phyloP scores from a whole-genome alignment of 345 rosid species.

The Eutrema yunnanense region DNA sequence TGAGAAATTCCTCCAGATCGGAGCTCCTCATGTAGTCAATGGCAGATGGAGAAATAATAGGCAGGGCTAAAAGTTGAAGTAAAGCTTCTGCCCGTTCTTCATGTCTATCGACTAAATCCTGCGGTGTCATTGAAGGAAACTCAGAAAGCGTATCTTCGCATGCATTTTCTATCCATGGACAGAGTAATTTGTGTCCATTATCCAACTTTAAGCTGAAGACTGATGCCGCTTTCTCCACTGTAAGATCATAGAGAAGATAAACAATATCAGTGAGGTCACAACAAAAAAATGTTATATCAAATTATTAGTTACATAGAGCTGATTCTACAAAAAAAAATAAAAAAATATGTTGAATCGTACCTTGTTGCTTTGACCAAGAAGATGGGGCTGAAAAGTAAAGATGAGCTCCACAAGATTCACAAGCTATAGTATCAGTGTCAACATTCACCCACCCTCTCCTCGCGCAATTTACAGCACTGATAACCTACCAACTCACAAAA shows the following conservation, averaged over 20 bases:
- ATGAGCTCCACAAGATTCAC: constrained; percentile 91
- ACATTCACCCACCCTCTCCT: constrained; percentile 92
- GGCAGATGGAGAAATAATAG: constrained; percentile 64
- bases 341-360: constrained; percentile 26
- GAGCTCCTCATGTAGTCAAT: constrained; percentile 59
- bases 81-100: constrained; percentile 50
- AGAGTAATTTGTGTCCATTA: constrained; percentile 68
- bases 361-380: constrained; percentile 87
- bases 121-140: constrained; percentile 71
- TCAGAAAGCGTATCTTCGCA: constrained; percentile 82
- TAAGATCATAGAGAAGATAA: constrained; percentile 7
- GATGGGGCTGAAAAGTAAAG: constrained; percentile 74
- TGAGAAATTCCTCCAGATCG: constrained; percentile 70
- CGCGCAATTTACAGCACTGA: constrained; percentile 89
- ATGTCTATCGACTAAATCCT: constrained; percentile 60
- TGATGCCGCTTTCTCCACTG: constrained; percentile 88
- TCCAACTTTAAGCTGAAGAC: constrained; percentile 93
- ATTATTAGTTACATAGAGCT: not conserved
- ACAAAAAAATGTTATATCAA: not conserved
- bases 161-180: constrained; percentile 79
- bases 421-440: constrained; percentile 68
- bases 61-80: constrained; percentile 60
- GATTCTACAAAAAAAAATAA: not conserved
- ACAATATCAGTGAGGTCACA: constrained; percentile 11
- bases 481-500: constrained; percentile 44